Evolutionary conservation across 768 basidiomycete species (phyloP).

Genomic region (Pulveroboletus sp.): DNA sequence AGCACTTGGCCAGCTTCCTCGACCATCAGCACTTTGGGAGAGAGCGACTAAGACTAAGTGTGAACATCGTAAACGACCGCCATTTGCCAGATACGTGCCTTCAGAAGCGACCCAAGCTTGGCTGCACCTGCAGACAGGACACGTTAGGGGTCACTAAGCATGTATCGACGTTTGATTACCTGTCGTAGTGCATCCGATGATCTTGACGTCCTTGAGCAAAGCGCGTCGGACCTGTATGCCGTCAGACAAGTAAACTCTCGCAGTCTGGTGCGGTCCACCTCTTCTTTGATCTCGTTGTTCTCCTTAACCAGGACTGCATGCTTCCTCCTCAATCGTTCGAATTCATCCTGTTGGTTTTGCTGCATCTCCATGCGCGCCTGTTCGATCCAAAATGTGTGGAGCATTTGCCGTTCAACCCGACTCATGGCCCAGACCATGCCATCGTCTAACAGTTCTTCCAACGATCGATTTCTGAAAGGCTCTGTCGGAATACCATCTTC

Average conservation of each 20-base stretch:
- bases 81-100: slow-evolving; percentile 33
- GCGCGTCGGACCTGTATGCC: slow-evolving; percentile 47
- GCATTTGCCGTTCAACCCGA: slow-evolving; percentile 39
- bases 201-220: slow-evolving; percentile 50
- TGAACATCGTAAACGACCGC: neutral
- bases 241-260: neutral
- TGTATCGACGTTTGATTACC: slow-evolving; percentile 36
- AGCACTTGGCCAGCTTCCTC: slow-evolving; percentile 84
- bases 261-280: slow-evolving; percentile 38
- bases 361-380: slow-evolving; percentile 35
- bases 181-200: slow-evolving; percentile 77
- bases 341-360: slow-evolving; percentile 36
- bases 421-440: slow-evolving; percentile 55
- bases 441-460: slow-evolving; percentile 35
- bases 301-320: slow-evolving; percentile 38
- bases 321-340: slow-evolving; percentile 36
- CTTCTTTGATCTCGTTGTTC: slow-evolving; percentile 44
- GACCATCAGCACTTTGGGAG: slow-evolving; percentile 60
- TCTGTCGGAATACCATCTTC: slow-evolving; percentile 34
- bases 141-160: neutral
- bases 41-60: slow-evolving; percentile 41
- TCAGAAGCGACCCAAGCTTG: slow-evolving; percentile 55
- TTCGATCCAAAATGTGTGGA: slow-evolving; percentile 47
- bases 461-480: slow-evolving; percentile 35
- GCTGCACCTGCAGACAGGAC: slow-evolving; percentile 51